Conservation (phyloP, 495 filamentous ascomycete species). For the Aspergillus steynii region DNA sequence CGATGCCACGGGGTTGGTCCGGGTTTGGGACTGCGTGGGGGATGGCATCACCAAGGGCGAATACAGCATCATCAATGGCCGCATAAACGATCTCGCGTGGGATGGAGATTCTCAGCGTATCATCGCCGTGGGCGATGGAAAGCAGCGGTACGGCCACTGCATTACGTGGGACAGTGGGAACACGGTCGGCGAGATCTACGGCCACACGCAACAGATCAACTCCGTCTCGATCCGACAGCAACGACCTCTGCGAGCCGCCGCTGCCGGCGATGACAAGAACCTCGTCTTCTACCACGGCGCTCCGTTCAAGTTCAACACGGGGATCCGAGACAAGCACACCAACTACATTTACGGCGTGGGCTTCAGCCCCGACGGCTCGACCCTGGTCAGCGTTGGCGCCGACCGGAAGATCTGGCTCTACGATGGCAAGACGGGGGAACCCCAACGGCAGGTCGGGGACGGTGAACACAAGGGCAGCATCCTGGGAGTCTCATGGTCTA, state of each 20-base stretch:
- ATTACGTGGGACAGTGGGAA: slow-evolving; percentile 96
- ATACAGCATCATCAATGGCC: slow-evolving; percentile 90
- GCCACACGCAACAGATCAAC: slow-evolving; percentile 89
- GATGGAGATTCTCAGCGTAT: slow-evolving; percentile 96
- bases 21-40: slow-evolving; percentile 79
- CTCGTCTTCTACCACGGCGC: slow-evolving; percentile 91
- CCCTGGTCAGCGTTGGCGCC: slow-evolving; percentile 83
- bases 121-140: slow-evolving; percentile 92
- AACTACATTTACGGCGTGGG: slow-evolving; percentile 85
- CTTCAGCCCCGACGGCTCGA: slow-evolving; percentile 87
- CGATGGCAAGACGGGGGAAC: slow-evolving; percentile 90
- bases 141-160: slow-evolving; percentile 90
- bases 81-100: slow-evolving; percentile 96
- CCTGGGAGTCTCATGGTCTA: slow-evolving; percentile 86
- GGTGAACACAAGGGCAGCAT: slow-evolving; percentile 89
- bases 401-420: slow-evolving; percentile 91
- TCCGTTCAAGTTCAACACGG: slow-evolving; percentile 89
- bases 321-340: slow-evolving; percentile 74
- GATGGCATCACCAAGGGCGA: slow-evolving; percentile 69
- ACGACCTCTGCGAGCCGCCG: slow-evolving; percentile 84
- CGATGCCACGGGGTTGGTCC: slow-evolving; percentile 77
- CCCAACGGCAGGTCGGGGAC: slow-evolving; percentile 73
- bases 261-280: slow-evolving; percentile 84
- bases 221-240: slow-evolving; percentile 86
- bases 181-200: slow-evolving; percentile 88